These are phyloP conservation scores for Saccharomycopsis lassenensis DNA, from an alignment of 805 yeast genomes.

Conservation along the genomic window DNA sequence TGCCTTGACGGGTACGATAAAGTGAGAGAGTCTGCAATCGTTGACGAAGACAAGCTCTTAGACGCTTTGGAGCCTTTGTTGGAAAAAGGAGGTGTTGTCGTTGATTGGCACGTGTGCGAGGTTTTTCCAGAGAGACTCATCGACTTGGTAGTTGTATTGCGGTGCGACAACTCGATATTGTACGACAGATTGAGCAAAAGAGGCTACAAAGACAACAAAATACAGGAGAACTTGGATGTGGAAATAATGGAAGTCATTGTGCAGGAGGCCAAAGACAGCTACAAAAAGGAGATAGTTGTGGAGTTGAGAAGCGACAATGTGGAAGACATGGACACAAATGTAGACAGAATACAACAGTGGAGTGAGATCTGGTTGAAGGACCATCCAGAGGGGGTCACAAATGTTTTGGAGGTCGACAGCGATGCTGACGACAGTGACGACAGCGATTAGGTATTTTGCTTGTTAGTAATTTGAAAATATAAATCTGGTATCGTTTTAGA, in stretches of 20 bases:
- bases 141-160: conserved; percentile 82
- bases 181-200: conserved; percentile 69
- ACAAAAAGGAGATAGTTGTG: conserved; percentile 70
- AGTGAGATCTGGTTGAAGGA: conserved; percentile 60
- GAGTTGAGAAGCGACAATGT: conserved; percentile 62
- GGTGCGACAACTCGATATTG: conserved; percentile 61
- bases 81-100: conserved; percentile 74
- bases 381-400: conserved; percentile 49
- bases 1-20: conserved; percentile 82
- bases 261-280: conserved; percentile 79
- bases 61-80: conserved; percentile 73
- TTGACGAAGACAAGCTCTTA: conserved; percentile 81
- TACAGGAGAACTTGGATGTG: conserved; percentile 87
- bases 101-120: conserved; percentile 98
- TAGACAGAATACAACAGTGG: conserved; percentile 70
- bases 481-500: too few species aligned
- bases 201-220: conserved; percentile 69
- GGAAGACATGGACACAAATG: conserved; percentile 76
- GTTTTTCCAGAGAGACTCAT: conserved; percentile 87
- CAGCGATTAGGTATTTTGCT: conserved; percentile 6
- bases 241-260: conserved; percentile 91
- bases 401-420: conserved; percentile 34
- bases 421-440: conserved; percentile 17
- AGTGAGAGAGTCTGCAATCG: conserved; percentile 73
- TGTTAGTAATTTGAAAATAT: too few species aligned